Evolutionary conservation across 257 asterid species (phyloP), one percentile per base, ranked within the genome.

Genomic region (Solanum dulcamara): DNA sequence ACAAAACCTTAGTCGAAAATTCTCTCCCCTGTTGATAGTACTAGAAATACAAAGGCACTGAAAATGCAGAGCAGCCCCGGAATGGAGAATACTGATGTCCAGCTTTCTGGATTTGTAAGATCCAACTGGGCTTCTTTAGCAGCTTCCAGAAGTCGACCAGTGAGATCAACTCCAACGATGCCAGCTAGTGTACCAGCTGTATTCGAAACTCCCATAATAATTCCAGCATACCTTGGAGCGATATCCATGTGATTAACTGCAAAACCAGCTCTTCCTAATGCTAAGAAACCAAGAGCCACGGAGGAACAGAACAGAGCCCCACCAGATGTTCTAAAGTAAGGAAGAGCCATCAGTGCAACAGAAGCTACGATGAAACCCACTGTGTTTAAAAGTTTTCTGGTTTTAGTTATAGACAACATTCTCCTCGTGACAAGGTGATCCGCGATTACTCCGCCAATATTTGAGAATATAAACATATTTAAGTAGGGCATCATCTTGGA

Each of bases 111-210:
- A 84, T 88, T 90, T 4, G 96, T 88, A 18, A 94, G 95, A 87
- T 96, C 98, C 91, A 89, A 33, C 81, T 90, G 81, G 50, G 96
- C 93, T 14, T 89, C 86, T 89, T 94, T 93, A 33, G 99, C 99
- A 17, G 96, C 90, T 89, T 96, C 98, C 7, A 96, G 96, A 64
- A 96, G 95, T 37, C 96, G 92, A 42, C 99, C 99, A 5, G 99
- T 96, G 7, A 96, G 95, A 88, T 90, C 95, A 33, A 96, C 99
- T 71, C 99, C 98, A 46, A 96, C 92, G 7, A 96, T 91, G 51
- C 99, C 99, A 24, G 99, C 99, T 72, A 96, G 86, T 4, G 99
- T 94, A 11, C 99, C 99, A 2, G 98, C 99, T 14, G 99, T 94
- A 89, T 96, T 96, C 20, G 99, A 96, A 46, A 96, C 93, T 86